Base-by-base conservation (phyloP, 371 early-diverging fungal genomes). In the Vairimorpha necatrix region DNA sequence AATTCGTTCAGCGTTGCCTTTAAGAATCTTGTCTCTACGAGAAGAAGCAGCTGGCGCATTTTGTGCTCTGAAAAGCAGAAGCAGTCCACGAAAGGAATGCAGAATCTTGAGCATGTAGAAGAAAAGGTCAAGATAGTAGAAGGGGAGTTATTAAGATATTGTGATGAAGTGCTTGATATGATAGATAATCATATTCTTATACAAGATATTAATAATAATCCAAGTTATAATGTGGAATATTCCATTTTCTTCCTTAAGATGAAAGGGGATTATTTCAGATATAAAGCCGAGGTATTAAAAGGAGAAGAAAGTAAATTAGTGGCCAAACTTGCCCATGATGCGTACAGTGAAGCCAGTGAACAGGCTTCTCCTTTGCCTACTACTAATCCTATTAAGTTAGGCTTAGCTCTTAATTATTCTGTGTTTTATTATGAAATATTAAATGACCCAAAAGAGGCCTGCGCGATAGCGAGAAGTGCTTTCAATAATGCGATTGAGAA, bases 261-360 rank as follows among this genome's bases (percentile, higher is more conserved):
- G 98, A 96, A 93, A 90, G 98, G 96, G 72, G 98, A 98, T 86
- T 98, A 98, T 88, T 92, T 92, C 89, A 91, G 98, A 82, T 98
- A 98, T 87, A 90, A 96, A 72, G 96, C 98, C 75, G 98, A 98
- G 87, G 94, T 96, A 85, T 88, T 91, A 78, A 85, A 88, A 48
- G 91, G 90, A 56, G 92, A 91, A 56, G 87, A 88, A 80, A 90
- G 94, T 82, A 89, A 91, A 87, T 89, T 71, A n/a, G 72, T 89
- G 9, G 90, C 93, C 7, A 89, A 90, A 67, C 84, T 89, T 79
- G 93, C 96, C 50, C 90, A 93, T 82, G 90, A 91, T 65, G 92
- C 95, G 48, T 98, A 98, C 90, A 92, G 93, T 88, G 87, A 87
- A 62, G 97, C 97, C 80, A 92, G 92, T 47, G 93, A 88, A 79